Conservation (phyloP, 2,329 filamentous ascomycete species). For the Talaromyces piceae region DNA sequence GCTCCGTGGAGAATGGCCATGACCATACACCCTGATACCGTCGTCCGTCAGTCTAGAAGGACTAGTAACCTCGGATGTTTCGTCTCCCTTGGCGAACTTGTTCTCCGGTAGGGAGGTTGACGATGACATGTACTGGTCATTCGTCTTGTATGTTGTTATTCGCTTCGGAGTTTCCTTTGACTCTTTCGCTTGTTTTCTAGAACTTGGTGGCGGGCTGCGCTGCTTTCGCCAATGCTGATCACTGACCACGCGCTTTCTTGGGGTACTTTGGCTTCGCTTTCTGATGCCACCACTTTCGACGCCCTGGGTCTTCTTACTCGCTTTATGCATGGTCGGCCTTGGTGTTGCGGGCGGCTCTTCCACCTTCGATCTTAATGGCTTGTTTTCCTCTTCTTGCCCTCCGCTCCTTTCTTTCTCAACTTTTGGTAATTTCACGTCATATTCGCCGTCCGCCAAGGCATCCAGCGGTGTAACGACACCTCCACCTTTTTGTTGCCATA, state of each 20-base stretch:
- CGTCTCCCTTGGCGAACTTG: conserved; percentile 20
- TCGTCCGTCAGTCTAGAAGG: conserved; percentile 18
- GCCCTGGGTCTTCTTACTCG: conserved; percentile 14
- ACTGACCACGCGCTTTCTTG: conserved; percentile 87
- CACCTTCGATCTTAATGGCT: conserved; percentile 2
- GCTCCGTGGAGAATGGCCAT: conserved; percentile 16
- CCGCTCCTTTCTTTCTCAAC: conserved; percentile 20
- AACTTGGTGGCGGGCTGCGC: conserved; percentile 39
- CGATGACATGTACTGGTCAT: conserved; percentile 21
- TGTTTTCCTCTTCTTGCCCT: conserved; percentile 20
- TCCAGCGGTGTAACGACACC: conserved; percentile 57
- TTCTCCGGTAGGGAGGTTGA: conserved; percentile 21
- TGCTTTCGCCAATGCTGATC: conserved; percentile 73
- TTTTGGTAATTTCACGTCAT: conserved; percentile 31
- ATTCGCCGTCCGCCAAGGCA: conserved; percentile 44
- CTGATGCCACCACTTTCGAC: conserved; percentile 17
- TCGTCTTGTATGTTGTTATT: conserved; percentile 33
- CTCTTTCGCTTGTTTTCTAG: conserved; percentile 28
- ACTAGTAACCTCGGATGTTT: conserved; percentile 15
- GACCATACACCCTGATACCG: conserved; percentile 21
- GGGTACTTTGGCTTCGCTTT: conserved; percentile 50
- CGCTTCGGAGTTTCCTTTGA: conserved; percentile 38
- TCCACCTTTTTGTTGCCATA: conserved; percentile 76
- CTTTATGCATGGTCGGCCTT: conserved; percentile 14
- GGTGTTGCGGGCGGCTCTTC: conserved; percentile 16